Evolutionary conservation across 495 filamentous ascomycete genomes (phyloP), one percentile per base, ranked within the genome.

Genomic region (Daldinia loculata): DNA sequence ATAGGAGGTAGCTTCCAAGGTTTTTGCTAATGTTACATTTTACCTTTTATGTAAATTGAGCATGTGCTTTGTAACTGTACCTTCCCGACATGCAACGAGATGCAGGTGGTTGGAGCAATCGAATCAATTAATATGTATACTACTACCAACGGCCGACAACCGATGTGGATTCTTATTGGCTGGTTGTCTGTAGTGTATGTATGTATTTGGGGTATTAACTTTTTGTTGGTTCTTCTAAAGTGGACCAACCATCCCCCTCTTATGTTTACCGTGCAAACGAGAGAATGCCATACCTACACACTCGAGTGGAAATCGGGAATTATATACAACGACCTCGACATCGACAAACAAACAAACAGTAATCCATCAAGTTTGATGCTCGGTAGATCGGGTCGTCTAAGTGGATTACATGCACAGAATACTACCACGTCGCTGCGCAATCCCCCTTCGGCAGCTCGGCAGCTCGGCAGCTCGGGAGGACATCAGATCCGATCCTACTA

Each of bases 301-400:
- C 6, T 12, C 3, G 11, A 36, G 12, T 14, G 12, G 12, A 14
- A 36, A 12, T 14, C 12, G 5, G 1, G 34, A 36, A 36, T 36
- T 14, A 36, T 34, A 34, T 34, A 34, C 6, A 41, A 17, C 14
- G 14, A n/a, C 39, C 6, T 45, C 41, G 11, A 52, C 24, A 6
- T 52, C 24, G 7, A 12, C 39, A n/a, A 52, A 53, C 59, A 29
- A 14, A 36, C 30, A 29, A 34, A 34, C 34, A 36, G 36, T 9
- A n/a, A 63, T 69, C 66, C 43, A 61, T 62, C 62, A 19, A 26
- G 75, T 75, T 76, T 76, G 72, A 76, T 76, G 34, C 14, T 59
- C 75, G 3, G 72, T 58, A 75, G 72, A 75, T 75, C 75, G 57
- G 39, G 60, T 63, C 68, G 17, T 55, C 29, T 39, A 56, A 64